phyloP scores from a whole-genome alignment of 345 rosid species.

The Eucalyptus albens region DNA sequence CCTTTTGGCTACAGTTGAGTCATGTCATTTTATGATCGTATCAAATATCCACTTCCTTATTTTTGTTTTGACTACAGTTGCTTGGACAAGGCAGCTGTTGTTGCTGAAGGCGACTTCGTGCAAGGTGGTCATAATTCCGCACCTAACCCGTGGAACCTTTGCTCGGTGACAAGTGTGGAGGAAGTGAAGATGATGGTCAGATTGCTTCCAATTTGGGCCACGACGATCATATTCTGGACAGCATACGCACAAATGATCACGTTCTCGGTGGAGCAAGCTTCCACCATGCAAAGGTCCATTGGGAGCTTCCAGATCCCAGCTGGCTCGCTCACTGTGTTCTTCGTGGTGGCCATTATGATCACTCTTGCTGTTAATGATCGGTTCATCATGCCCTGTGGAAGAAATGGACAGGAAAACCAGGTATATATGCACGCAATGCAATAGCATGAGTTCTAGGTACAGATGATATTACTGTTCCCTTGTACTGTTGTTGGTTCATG shows the following conservation, averaged over 20 bases:
- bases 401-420: conserved; percentile 55
- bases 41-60: background rate
- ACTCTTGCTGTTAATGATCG: conserved; percentile 41
- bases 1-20: background rate
- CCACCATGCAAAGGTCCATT: conserved; percentile 40
- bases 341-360: conserved; percentile 36
- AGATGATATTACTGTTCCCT: background rate
- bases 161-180: conserved; percentile 49
- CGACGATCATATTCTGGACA: conserved; percentile 62
- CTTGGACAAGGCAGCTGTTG: conserved; percentile 52
- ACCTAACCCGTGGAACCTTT: conserved; percentile 46
- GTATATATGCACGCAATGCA: background rate
- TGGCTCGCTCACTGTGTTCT: conserved; percentile 50
- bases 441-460: background rate
- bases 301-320: conserved; percentile 51
- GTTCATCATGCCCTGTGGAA: conserved; percentile 47
- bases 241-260: conserved; percentile 54
- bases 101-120: conserved; percentile 21
- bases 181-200: conserved; percentile 55
- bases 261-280: conserved; percentile 56
- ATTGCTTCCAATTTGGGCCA: conserved; percentile 56
- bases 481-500: background rate
- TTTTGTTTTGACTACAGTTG: conserved; percentile 8
- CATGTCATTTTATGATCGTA: background rate
- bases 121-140: background rate